These are phyloP conservation scores for Rhododendron ovatum DNA, from an alignment of 148 eudicot genomes.

Conservation along the genomic window DNA sequence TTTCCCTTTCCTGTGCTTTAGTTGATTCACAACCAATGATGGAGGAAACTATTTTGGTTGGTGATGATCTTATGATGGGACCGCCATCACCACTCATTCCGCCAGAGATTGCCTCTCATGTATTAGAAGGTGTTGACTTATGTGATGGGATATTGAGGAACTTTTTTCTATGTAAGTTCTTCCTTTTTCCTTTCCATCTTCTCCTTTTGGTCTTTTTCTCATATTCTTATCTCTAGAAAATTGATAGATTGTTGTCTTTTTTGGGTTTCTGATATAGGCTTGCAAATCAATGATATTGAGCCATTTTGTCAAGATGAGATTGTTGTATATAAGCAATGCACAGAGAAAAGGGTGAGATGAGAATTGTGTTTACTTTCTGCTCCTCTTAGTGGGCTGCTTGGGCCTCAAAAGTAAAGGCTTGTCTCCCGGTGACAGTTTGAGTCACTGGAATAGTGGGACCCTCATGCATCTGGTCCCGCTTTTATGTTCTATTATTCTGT, in stretches of 20 bases:
- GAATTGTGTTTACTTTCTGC: constrained; percentile 7
- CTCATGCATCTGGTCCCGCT: background rate
- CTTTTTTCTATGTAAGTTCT: constrained; percentile 71
- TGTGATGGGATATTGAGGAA: constrained; percentile 87
- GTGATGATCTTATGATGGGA: constrained; percentile 94
- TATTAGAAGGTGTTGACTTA: constrained; percentile 81
- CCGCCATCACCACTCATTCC: constrained; percentile 95
- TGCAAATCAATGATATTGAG: constrained; percentile 85
- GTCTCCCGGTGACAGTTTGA: background rate
- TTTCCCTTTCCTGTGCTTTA: constrained; percentile 16
- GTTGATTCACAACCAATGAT: constrained; percentile 84
- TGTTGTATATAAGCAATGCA: constrained; percentile 71
- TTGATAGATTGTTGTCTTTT: background rate
- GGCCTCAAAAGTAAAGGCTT: background rate
- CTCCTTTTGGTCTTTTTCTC: background rate
- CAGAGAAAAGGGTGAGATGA: constrained; percentile 74
- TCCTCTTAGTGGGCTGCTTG: background rate
- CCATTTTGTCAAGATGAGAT: constrained; percentile 99
- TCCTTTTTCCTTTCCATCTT: background rate
- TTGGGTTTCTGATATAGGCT: constrained; percentile 36
- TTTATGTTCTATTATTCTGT: background rate
- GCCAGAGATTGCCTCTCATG: constrained; percentile 86
- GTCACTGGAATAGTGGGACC: background rate
- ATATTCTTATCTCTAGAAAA: background rate
- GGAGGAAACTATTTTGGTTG: constrained; percentile 98